A percentile compares a stretch with the other conserved stretches of the same genome.
These are phyloP conservation scores for Trichoderma brevicompactum DNA, from an alignment of 2,329 filamentous ascomycete genomes.

Conservation along the genomic window DNA sequence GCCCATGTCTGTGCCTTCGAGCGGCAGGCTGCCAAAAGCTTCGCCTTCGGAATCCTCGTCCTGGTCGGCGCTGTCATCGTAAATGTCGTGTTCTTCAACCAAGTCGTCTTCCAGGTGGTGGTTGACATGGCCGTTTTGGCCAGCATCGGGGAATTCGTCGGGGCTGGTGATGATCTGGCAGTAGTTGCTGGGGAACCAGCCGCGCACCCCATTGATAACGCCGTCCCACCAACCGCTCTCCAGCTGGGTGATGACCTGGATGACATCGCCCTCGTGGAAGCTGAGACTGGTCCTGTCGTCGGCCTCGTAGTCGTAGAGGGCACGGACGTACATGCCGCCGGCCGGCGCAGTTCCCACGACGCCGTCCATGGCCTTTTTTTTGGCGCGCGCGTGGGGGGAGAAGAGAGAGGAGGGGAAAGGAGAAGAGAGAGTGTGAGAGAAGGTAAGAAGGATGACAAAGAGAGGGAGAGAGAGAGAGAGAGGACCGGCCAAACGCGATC, in stretches of 20 bases:
- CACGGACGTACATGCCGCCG: constrained; percentile 86
- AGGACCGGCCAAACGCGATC: neutral
- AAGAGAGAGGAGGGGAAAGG: constrained; percentile 34
- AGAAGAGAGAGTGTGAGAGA: constrained; percentile 30
- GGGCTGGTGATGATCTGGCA: constrained; percentile 82
- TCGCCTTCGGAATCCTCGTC: constrained; percentile 67
- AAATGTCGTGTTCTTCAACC: constrained; percentile 65
- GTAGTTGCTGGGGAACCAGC: constrained; percentile 99
- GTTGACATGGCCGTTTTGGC: constrained; percentile 58
- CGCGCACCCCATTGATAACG: constrained; percentile 92
- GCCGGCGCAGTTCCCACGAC: constrained; percentile 62
- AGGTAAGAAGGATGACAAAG: constrained; percentile 24
- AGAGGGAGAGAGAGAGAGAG: neutral
- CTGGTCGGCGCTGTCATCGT: constrained; percentile 70
- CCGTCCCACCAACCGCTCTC: constrained; percentile 99
- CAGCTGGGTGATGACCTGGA: constrained; percentile 96
- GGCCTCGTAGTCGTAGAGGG: constrained; percentile 96
- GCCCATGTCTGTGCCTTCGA: constrained; percentile 65
- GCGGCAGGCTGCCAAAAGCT: constrained; percentile 63
- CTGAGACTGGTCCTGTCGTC: constrained; percentile 96
- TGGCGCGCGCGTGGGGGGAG: constrained; percentile 27
- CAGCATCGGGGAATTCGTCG: constrained; percentile 70
- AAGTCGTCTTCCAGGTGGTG: constrained; percentile 63
- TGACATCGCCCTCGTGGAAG: constrained; percentile 95
- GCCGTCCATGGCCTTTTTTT: constrained; percentile 58